Evolutionary conservation across 78 protist genomes (phyloP).

Genomic region (Cavenderia fasciculata): DNA sequence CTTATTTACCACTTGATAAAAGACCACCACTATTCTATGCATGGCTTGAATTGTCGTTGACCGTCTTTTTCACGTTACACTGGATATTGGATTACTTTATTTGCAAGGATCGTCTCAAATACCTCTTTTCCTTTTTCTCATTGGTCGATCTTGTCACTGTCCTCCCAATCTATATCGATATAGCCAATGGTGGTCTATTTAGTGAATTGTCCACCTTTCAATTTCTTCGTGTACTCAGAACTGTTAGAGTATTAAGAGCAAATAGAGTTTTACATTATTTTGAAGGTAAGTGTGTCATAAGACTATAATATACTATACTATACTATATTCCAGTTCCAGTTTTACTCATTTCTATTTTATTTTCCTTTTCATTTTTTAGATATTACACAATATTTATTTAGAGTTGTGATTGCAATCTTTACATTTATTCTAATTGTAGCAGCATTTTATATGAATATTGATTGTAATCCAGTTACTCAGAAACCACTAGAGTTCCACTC

Average conservation of each 20-base stretch:
- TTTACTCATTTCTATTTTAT: neutral
- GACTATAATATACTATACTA: neutral
- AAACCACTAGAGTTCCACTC: conserved; percentile 31
- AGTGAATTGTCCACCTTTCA: conserved; percentile 51
- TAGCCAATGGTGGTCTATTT: conserved; percentile 42
- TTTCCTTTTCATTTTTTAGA: neutral
- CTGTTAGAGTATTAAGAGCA: conserved; percentile 66
- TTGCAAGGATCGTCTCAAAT: conserved; percentile 53
- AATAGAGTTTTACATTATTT: conserved; percentile 73
- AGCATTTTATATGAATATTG: conserved; percentile 77
- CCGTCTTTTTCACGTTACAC: conserved; percentile 61
- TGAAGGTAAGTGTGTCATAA: conserved; percentile 1
- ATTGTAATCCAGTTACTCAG: neutral
- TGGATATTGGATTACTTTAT: conserved; percentile 74
- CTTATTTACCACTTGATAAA: neutral
- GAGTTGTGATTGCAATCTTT: conserved; percentile 75
- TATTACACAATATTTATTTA: conserved; percentile 63
- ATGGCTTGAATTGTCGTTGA: conserved; percentile 40
- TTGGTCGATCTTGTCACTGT: conserved; percentile 57
- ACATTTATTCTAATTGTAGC: conserved; percentile 67
- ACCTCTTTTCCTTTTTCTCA: conserved; percentile 67
- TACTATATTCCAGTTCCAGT: neutral
- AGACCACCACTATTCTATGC: conserved; percentile 43
- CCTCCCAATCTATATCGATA: conserved; percentile 60
- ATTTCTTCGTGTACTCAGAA: conserved; percentile 65